Conservation (phyloP, 805 yeast species). For the Phaffomyces thermotolerans region DNA sequence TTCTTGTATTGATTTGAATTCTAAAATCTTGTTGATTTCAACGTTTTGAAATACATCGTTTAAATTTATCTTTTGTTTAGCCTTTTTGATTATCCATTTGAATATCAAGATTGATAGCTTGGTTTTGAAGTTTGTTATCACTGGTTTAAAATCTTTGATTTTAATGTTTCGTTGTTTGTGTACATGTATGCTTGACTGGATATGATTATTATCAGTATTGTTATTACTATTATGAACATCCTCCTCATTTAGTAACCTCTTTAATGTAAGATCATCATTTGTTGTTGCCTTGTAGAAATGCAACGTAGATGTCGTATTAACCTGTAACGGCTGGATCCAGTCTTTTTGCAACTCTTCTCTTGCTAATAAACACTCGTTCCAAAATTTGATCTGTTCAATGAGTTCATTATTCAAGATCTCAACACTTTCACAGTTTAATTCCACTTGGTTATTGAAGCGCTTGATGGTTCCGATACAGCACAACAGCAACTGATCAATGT, state of each 20-base stretch:
- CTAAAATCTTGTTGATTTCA: conserved; percentile 11
- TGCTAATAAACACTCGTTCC: conserved; percentile 25
- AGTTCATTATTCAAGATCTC: conserved; percentile 22
- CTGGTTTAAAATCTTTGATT: background rate
- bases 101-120: conserved; percentile 16
- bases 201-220: background rate
- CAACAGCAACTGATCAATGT: background rate
- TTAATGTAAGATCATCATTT: too few relatives aligned
- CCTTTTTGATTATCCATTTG: conserved; percentile 16
- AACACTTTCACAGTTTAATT: conserved; percentile 26
- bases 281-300: too few relatives aligned
- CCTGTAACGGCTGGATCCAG: conserved; percentile 22
- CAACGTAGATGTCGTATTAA: background rate
- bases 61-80: conserved; percentile 12
- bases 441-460: conserved; percentile 11
- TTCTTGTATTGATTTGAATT: conserved; percentile 9
- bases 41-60: conserved; percentile 12
- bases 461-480: background rate
- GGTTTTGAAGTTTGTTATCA: conserved; percentile 1
- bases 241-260: too few relatives aligned
- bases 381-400: conserved; percentile 28
- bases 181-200: conserved; percentile 13
- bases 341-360: conserved; percentile 24
- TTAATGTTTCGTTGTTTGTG: background rate
- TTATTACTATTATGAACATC: too few relatives aligned